A percentile compares a stretch with the other conserved stretches of the same genome.
Conservation (phyloP, 2,329 filamentous ascomycete species). For the Paradendryphiella salina region DNA sequence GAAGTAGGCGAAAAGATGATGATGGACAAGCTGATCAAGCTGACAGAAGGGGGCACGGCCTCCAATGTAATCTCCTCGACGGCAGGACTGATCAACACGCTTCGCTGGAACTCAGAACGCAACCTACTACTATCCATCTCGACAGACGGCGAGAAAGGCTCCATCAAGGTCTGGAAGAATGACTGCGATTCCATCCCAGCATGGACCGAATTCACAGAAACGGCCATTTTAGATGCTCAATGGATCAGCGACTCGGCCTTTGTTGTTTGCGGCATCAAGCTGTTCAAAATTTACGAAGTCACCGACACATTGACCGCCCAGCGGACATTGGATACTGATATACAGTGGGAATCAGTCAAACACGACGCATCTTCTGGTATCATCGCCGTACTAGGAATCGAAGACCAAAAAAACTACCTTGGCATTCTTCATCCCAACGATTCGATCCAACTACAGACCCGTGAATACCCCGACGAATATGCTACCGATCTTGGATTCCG, state of each 20-base stretch:
- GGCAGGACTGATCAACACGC: constrained; percentile 44
- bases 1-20: constrained; percentile 46
- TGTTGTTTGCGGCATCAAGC: constrained; percentile 49
- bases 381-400: constrained; percentile 41
- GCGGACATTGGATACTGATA: constrained; percentile 37
- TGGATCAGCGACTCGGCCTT: constrained; percentile 52
- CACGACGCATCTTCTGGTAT: constrained; percentile 49
- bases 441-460: constrained; percentile 38
- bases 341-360: constrained; percentile 46
- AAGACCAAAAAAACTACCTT: constrained; percentile 35
- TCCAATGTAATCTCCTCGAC: constrained; percentile 44
- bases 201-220: constrained; percentile 49
- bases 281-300: constrained; percentile 47
- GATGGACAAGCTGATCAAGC: constrained; percentile 44
- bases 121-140: constrained; percentile 45
- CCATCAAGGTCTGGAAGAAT: constrained; percentile 47
- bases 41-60: constrained; percentile 36
- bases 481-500: constrained; percentile 51
- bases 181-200: constrained; percentile 45
- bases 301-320: constrained; percentile 32
- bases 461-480: constrained; percentile 40
- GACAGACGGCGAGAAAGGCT: constrained; percentile 46
- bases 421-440: constrained; percentile 44
- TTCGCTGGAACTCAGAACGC: constrained; percentile 43
- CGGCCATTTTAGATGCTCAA: constrained; percentile 49